phyloP scores from a whole-genome alignment of 2,329 filamentous ascomycete species.

The Atkinsonella texensis region DNA sequence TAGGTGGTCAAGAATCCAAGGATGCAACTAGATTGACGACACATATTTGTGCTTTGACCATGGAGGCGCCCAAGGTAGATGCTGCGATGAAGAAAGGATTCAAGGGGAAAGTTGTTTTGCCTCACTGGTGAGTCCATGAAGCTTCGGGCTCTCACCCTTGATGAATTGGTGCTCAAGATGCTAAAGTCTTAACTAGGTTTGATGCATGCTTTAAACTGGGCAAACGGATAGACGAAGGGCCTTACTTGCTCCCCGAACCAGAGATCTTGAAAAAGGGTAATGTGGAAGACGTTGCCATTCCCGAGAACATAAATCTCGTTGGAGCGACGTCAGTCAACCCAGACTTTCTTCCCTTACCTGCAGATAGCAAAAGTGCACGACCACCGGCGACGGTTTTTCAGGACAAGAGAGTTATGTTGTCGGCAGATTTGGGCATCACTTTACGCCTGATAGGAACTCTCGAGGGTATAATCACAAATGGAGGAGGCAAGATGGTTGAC shows the following conservation, averaged over 20 bases:
- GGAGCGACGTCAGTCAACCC: slow-evolving; percentile 49
- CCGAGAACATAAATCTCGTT: slow-evolving; percentile 47
- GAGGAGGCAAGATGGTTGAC: slow-evolving; percentile 57
- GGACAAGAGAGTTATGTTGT: slow-evolving; percentile 66
- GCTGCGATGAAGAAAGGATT: slow-evolving; percentile 51
- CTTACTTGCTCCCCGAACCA: slow-evolving; percentile 76
- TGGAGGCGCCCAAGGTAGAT: slow-evolving; percentile 61
- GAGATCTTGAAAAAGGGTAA: slow-evolving; percentile 57
- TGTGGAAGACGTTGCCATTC: slow-evolving; percentile 44
- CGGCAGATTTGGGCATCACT: slow-evolving; percentile 60
- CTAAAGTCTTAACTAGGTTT: slow-evolving; percentile 47
- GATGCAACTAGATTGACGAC: slow-evolving; percentile 65
- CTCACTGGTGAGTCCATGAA: slow-evolving; percentile 61
- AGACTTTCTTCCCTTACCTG: slow-evolving; percentile 30
- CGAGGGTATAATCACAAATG: slow-evolving; percentile 54
- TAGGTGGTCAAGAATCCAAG: slow-evolving; percentile 72
- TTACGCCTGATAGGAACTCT: slow-evolving; percentile 55
- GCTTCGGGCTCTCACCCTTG: neutral
- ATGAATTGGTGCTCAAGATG: neutral
- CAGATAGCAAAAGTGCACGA: slow-evolving; percentile 28
- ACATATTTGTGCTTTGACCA: slow-evolving; percentile 73
- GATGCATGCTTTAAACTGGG: slow-evolving; percentile 92
- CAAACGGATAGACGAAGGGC: slow-evolving; percentile 76
- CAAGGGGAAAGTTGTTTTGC: slow-evolving; percentile 73
- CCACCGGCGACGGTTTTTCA: slow-evolving; percentile 62